These are phyloP conservation scores for Ephemerocybe angulata DNA, from an alignment of 768 basidiomycete genomes.

Conservation along the genomic window DNA sequence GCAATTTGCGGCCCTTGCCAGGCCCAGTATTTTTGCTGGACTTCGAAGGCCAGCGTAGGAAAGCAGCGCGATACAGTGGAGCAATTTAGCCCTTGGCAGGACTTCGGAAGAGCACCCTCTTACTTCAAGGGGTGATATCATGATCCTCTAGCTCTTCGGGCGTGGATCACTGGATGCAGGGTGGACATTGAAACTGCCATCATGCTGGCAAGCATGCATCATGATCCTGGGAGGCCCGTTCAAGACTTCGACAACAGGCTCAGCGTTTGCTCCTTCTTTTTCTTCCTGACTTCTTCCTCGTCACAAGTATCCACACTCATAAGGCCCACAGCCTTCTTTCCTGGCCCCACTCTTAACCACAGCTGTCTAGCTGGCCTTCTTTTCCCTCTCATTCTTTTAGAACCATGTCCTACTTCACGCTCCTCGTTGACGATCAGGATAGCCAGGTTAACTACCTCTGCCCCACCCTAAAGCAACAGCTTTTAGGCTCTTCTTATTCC, in stretches of 20 bases:
- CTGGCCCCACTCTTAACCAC: conserved; percentile 5
- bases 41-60: too few relatives aligned
- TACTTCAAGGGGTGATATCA: too few relatives aligned
- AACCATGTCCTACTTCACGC: conserved; percentile 17
- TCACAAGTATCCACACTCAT: not conserved
- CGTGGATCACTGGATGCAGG: too few relatives aligned
- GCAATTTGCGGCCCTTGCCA: too few relatives aligned
- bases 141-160: too few relatives aligned
- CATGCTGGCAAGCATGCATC: too few relatives aligned
- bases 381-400: conserved; percentile 15
- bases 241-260: not conserved
- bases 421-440: conserved; percentile 41
- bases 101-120: too few relatives aligned
- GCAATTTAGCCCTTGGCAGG: too few relatives aligned
- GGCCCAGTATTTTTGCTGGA: too few relatives aligned
- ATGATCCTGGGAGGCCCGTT: too few relatives aligned
- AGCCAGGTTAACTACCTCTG: conserved; percentile 34
- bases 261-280: not conserved
- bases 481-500: conserved; percentile 34
- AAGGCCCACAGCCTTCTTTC: not conserved
- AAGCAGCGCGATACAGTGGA: too few relatives aligned
- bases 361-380: conserved; percentile 20
- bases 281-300: not conserved
- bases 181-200: too few relatives aligned
- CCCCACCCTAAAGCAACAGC: conserved; percentile 28